A percentile compares a stretch with the other conserved stretches of the same genome.
phyloP scores from a whole-genome alignment of 176 grass and related monocot species.

The Themeda triandra region DNA sequence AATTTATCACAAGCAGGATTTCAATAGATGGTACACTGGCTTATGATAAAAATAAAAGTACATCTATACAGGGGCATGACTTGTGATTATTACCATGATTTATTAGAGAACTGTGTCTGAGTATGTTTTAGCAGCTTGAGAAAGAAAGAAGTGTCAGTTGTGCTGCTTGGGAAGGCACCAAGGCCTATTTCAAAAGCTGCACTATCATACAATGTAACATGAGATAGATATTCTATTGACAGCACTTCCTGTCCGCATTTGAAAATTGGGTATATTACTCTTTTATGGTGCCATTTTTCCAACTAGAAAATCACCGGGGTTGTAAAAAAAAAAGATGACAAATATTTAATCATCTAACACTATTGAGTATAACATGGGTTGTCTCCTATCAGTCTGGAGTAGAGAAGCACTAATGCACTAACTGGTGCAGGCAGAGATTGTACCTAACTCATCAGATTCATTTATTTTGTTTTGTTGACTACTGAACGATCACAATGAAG shows the following conservation, averaged over 20 bases:
- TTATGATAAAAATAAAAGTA: background rate
- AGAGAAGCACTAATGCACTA: background rate
- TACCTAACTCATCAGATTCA: background rate
- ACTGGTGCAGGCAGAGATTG: background rate
- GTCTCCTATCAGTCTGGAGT: background rate
- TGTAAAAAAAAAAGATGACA: background rate
- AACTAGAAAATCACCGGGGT: background rate
- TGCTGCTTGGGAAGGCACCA: background rate
- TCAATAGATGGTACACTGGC: background rate
- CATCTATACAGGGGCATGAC: background rate
- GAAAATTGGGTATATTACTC: background rate
- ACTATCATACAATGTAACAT: background rate
- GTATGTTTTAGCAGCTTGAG: background rate
- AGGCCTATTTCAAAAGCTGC: background rate
- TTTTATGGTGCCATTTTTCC: background rate
- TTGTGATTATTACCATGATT: background rate
- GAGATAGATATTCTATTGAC: background rate
- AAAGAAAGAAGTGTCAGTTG: background rate
- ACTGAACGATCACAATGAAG: background rate
- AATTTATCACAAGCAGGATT: background rate
- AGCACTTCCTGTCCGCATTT: background rate
- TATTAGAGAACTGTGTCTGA: background rate
- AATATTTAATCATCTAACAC: background rate
- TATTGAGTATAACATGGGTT: background rate
- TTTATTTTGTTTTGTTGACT: background rate